These are phyloP conservation scores for Sugiyamaella grinbergsii DNA, from an alignment of 1,139 yeast species.

Conservation along the genomic window DNA sequence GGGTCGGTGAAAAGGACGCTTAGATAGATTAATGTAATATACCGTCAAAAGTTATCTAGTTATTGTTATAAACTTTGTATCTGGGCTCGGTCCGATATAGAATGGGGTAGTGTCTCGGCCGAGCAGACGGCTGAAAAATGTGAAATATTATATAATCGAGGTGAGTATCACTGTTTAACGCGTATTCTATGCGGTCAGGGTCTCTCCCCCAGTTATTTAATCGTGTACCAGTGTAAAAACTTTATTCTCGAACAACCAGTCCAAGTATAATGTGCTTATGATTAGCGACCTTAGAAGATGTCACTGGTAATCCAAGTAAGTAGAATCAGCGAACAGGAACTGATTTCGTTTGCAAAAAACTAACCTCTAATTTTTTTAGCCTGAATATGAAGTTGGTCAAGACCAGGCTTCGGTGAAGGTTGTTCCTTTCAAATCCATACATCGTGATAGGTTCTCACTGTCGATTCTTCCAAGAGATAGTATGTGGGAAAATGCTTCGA, in stretches of 20 bases:
- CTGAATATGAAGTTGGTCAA: constrained; percentile 10
- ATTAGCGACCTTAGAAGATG: neutral
- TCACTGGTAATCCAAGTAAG: constrained; percentile 15
- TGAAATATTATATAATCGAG: neutral
- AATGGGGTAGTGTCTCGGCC: too few species aligned
- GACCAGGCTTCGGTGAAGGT: constrained; percentile 16
- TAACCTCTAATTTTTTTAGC: neutral
- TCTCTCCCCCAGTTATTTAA: too few species aligned
- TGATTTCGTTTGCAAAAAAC: neutral
- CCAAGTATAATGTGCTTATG: constrained; percentile 1
- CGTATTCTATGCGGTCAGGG: constrained; percentile 1
- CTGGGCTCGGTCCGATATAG: too few species aligned
- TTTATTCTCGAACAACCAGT: too few species aligned
- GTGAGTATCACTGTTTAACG: constrained; percentile 1
- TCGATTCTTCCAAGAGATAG: constrained; percentile 26
- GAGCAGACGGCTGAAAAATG: constrained; percentile 5
- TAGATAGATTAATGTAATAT: neutral
- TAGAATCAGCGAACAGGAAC: neutral
- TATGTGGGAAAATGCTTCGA: constrained; percentile 18
- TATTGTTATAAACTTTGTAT: too few species aligned
- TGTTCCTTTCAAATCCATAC: constrained; percentile 22
- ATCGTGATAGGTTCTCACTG: constrained; percentile 20
- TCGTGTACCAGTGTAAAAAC: too few species aligned
- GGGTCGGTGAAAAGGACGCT: constrained; percentile 26
- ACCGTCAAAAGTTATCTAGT: too few species aligned